Evolutionary conservation across 176 grass and related monocot genomes (phyloP).

Genomic region (Rhynchospora breviuscula): DNA sequence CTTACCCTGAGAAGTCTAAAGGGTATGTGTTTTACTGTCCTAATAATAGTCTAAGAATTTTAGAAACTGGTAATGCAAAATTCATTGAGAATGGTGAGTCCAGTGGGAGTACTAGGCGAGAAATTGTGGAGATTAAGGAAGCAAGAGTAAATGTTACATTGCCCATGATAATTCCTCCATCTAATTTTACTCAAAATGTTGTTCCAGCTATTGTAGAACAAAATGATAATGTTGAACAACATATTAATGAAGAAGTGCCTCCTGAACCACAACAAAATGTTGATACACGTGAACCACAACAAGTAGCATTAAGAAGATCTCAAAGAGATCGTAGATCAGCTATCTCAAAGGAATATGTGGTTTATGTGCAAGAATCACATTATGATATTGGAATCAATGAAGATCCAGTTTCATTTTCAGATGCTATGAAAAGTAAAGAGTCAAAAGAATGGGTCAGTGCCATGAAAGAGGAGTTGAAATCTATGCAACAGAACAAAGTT

Average conservation of each 20-base stretch:
- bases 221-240: too few species aligned
- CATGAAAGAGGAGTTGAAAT: conserved; percentile 11
- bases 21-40: background rate
- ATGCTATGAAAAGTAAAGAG: background rate
- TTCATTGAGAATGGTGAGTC: conserved; percentile 11
- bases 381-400: conserved; percentile 6
- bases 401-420: conserved; percentile 12
- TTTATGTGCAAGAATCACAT: conserved; percentile 18
- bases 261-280: too few species aligned
- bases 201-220: too few species aligned
- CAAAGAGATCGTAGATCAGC: background rate
- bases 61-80: background rate
- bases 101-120: background rate
- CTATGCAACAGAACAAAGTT: conserved; percentile 11
- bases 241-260: too few species aligned
- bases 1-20: too few species aligned
- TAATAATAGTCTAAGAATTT: background rate
- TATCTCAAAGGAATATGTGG: conserved; percentile 6
- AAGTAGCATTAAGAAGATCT: background rate
- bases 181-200: too few species aligned
- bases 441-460: background rate
- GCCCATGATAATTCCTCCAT: too few species aligned
- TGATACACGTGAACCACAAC: too few species aligned
- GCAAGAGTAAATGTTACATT: too few species aligned
- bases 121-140: background rate